phyloP scores from a whole-genome alignment of 2,329 filamentous ascomycete genomes.

The Neoarthrinium moseri region DNA sequence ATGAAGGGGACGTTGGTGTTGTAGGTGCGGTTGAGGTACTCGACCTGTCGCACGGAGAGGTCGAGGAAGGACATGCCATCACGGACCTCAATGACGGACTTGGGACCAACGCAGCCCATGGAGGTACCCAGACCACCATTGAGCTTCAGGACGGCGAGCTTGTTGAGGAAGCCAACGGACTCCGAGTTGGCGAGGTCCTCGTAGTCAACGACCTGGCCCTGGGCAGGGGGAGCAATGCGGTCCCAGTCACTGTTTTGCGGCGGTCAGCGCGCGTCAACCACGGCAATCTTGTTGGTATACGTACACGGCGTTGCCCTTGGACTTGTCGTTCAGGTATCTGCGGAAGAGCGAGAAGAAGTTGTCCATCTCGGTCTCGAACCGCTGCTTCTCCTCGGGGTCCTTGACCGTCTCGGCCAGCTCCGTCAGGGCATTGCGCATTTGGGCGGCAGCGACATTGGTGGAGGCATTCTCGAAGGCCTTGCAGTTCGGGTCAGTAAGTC shows the following conservation, averaged over 20 bases:
- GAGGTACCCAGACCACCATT: slow-evolving; percentile 99
- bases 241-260: slow-evolving; percentile 77
- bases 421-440: slow-evolving; percentile 98
- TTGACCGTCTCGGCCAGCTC: slow-evolving; percentile 86
- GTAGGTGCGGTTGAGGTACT: slow-evolving; percentile 98
- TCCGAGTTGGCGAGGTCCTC: slow-evolving; percentile 85
- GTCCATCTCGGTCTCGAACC: slow-evolving; percentile 99
- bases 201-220: slow-evolving; percentile 94
- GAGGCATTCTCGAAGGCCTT: slow-evolving; percentile 99
- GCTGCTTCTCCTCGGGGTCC: slow-evolving; percentile 80
- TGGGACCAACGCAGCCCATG: slow-evolving; percentile 98
- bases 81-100: slow-evolving; percentile 98
- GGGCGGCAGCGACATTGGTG: slow-evolving; percentile 93
- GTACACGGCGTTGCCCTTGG: slow-evolving; percentile 89
- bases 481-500: slow-evolving; percentile 12
- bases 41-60: slow-evolving; percentile 96
- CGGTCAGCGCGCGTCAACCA: not conserved
- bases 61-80: slow-evolving; percentile 99
- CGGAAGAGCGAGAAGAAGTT: slow-evolving; percentile 99
- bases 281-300: slow-evolving; percentile 26
- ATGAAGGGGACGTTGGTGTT: slow-evolving; percentile 96
- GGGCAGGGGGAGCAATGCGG: slow-evolving; percentile 89
- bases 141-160: slow-evolving; percentile 97
- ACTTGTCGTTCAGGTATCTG: slow-evolving; percentile 97
- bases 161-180: slow-evolving; percentile 91